Percentiles rank a stretch among this genome's conserved stretches.
These are phyloP conservation scores for Stellera chamaejasme DNA, from an alignment of 345 rosid species.

Conservation along the genomic window DNA sequence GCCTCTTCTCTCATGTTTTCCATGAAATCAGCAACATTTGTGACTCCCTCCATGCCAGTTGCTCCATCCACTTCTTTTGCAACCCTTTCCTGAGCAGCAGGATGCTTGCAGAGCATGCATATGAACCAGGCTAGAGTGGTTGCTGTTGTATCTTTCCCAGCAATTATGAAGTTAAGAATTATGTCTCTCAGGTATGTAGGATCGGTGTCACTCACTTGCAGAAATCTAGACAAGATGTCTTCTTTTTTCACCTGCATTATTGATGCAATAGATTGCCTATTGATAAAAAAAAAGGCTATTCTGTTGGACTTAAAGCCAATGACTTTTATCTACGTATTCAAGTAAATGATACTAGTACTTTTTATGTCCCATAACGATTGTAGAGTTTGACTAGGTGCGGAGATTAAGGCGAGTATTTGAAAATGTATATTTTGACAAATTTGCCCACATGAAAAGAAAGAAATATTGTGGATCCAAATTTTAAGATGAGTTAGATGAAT, in stretches of 20 bases:
- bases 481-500: too few species aligned
- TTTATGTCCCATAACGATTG: too few species aligned
- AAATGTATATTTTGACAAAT: too few species aligned
- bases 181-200: conserved; percentile 41
- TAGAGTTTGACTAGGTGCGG: too few species aligned
- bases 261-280: not conserved
- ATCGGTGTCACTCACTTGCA: conserved; percentile 31
- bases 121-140: conserved; percentile 50
- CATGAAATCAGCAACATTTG: conserved; percentile 20
- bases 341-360: too few species aligned
- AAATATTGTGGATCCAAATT: too few species aligned
- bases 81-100: conserved; percentile 37
- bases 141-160: conserved; percentile 68
- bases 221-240: conserved; percentile 53
- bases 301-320: too few species aligned
- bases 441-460: too few species aligned
- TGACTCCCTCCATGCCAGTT: conserved; percentile 4
- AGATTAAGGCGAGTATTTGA: too few species aligned
- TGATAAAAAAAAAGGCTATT: too few species aligned
- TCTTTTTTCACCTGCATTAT: conserved; percentile 36
- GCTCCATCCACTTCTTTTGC: conserved; percentile 31
- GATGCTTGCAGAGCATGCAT: conserved; percentile 42
- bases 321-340: too few species aligned
- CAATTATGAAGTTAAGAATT: conserved; percentile 46
- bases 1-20: conserved; percentile 27